Percentiles rank a stretch among this genome's conserved stretches.
These are phyloP conservation scores for Alternaria alternata DNA, from an alignment of 2,329 filamentous ascomycete species.

Conservation along the genomic window DNA sequence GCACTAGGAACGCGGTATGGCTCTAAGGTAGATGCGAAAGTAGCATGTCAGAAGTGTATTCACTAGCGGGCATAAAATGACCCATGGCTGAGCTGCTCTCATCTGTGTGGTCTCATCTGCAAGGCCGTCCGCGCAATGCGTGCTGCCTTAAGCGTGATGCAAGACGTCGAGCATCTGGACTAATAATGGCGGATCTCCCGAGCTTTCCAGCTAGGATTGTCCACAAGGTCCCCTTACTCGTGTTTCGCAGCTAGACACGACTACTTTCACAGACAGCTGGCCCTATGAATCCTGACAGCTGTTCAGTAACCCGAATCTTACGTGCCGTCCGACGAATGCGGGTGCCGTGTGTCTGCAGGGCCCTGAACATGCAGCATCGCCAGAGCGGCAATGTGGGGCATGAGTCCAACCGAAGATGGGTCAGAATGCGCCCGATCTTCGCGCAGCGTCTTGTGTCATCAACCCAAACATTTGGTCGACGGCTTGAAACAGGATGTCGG, in stretches of 20 bases:
- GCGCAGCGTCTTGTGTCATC: slow-evolving; percentile 14
- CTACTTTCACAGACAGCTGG: slow-evolving; percentile 21
- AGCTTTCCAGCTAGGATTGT: slow-evolving; percentile 5
- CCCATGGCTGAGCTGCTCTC: slow-evolving; percentile 21
- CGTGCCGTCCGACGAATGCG: neutral
- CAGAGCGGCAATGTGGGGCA: slow-evolving; percentile 7
- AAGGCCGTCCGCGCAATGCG: slow-evolving; percentile 27
- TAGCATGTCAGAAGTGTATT: neutral
- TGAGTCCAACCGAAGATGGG: slow-evolving; percentile 6
- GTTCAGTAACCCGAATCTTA: neutral
- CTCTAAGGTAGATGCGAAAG: slow-evolving; percentile 5
- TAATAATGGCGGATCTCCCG: slow-evolving; percentile 39
- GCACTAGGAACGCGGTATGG: slow-evolving; percentile 6
- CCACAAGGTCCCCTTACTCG: slow-evolving; percentile 10
- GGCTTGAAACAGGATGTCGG: neutral
- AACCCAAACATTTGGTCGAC: neutral
- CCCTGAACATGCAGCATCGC: slow-evolving; percentile 1
- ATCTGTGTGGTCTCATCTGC: slow-evolving; percentile 23
- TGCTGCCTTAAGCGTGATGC: slow-evolving; percentile 30
- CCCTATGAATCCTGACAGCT: neutral
- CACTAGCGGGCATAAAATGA: slow-evolving; percentile 17
- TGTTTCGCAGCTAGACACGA: slow-evolving; percentile 13
- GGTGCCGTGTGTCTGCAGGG: slow-evolving; percentile 3
- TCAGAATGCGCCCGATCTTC: slow-evolving; percentile 19
- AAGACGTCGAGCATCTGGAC: slow-evolving; percentile 32